phyloP scores from a whole-genome alignment of 2,329 filamentous ascomycete genomes.

The Hysterium pulicare region DNA sequence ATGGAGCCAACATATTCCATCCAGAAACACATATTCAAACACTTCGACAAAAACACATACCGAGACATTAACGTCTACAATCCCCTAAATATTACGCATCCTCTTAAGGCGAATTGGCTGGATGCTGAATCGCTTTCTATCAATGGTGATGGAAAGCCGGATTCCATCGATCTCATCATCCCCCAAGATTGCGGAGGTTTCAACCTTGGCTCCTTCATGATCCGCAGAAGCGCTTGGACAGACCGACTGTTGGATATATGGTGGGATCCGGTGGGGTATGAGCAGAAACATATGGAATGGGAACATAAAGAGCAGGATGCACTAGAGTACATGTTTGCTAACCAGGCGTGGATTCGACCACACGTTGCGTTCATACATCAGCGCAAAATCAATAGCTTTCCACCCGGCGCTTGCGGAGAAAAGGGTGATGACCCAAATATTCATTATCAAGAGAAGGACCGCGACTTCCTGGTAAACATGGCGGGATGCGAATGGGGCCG shows the following conservation, averaged over 20 bases:
- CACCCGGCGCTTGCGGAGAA: constrained; percentile 80
- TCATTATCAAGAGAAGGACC: constrained; percentile 81
- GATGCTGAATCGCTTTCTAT: constrained; percentile 70
- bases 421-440: constrained; percentile 70
- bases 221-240: constrained; percentile 81
- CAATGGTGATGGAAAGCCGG: constrained; percentile 70
- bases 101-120: constrained; percentile 69
- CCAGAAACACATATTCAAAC: constrained; percentile 84
- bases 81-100: constrained; percentile 88
- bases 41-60: constrained; percentile 71
- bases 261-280: constrained; percentile 98
- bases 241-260: constrained; percentile 90
- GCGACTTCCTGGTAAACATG: constrained; percentile 97
- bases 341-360: constrained; percentile 88
- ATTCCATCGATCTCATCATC: constrained; percentile 82
- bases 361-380: constrained; percentile 88
- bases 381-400: constrained; percentile 92
- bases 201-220: constrained; percentile 94
- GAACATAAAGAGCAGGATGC: constrained; percentile 98
- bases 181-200: constrained; percentile 95
- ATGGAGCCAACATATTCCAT: constrained; percentile 94
- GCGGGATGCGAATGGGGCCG: constrained; percentile 95
- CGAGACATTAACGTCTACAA: constrained; percentile 97
- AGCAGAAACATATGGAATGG: constrained; percentile 99
- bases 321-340: constrained; percentile 84